phyloP scores from a whole-genome alignment of 768 basidiomycete species.

The Guyanaporus albipodus region DNA sequence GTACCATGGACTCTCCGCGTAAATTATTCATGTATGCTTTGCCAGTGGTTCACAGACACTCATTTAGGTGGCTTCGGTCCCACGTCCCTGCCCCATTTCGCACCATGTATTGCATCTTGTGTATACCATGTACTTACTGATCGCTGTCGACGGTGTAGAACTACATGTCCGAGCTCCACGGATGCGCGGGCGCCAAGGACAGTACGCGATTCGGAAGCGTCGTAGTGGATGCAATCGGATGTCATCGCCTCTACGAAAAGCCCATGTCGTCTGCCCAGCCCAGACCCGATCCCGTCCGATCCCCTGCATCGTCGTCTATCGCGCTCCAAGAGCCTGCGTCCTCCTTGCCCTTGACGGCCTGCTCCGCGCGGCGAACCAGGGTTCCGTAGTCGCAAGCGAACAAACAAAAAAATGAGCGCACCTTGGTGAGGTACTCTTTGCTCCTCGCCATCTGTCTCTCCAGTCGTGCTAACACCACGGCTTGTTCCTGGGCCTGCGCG shows the following conservation, averaged over 20 bases:
- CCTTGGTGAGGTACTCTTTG: conserved; percentile 74
- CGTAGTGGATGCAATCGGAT: neutral
- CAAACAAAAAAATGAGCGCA: conserved; percentile 23
- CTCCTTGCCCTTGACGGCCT: conserved; percentile 32
- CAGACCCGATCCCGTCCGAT: conserved; percentile 18
- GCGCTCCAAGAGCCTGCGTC: conserved; percentile 23
- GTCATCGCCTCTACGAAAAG: conserved; percentile 23
- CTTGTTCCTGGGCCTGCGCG: conserved; percentile 48
- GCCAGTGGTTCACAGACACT: too few relatives aligned
- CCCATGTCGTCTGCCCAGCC: conserved; percentile 28
- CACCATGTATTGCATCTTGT: too few relatives aligned
- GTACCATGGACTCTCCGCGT: conserved; percentile 22
- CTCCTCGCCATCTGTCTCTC: conserved; percentile 46
- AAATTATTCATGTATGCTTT: neutral
- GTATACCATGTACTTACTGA: too few relatives aligned
- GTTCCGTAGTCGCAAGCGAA: too few relatives aligned
- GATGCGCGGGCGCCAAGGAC: too few relatives aligned
- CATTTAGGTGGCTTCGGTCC: too few relatives aligned
- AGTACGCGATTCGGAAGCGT: too few relatives aligned
- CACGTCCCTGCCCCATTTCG: too few relatives aligned
- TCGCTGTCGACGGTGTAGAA: too few relatives aligned
- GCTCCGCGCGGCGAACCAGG: neutral
- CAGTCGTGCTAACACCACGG: conserved; percentile 18
- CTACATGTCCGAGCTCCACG: too few relatives aligned
- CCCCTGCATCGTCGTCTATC: conserved; percentile 27